phyloP scores from a whole-genome alignment of 106 monocot genomes.

The Narthecium ossifragum region DNA sequence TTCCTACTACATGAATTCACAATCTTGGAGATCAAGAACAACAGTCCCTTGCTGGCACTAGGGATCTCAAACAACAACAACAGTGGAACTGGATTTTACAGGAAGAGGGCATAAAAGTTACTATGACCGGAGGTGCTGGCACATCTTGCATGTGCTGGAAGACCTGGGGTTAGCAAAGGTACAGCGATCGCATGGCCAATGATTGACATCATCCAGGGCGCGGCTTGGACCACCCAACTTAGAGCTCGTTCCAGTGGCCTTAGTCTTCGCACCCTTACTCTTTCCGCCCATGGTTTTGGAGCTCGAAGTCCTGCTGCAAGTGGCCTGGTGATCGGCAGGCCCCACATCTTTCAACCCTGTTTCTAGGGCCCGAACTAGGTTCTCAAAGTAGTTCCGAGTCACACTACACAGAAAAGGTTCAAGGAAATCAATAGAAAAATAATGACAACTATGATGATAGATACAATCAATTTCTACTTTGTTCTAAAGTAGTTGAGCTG shows the following conservation, averaged over 20 bases:
- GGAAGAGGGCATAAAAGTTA: background rate
- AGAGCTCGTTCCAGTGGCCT: slow-evolving; percentile 18
- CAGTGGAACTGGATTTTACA: no score
- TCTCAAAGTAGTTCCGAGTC: slow-evolving; percentile 97
- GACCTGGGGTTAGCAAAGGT: slow-evolving; percentile 52
- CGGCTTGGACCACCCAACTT: slow-evolving; percentile 21
- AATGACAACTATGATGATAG: no score
- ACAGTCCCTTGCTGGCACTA: background rate
- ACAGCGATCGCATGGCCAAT: slow-evolving; percentile 61
- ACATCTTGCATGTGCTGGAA: slow-evolving; percentile 37
- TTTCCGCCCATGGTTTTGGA: slow-evolving; percentile 28
- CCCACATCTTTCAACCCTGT: slow-evolving; percentile 85
- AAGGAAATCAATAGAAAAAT: no score
- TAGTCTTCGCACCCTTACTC: slow-evolving; percentile 26
- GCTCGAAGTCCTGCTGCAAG: slow-evolving; percentile 47
- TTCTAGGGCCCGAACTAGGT: slow-evolving; percentile 84
- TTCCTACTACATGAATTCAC: no score
- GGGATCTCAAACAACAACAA: no score
- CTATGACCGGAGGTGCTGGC: slow-evolving; percentile 24
- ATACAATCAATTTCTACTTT: no score
- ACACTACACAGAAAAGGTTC: slow-evolving; percentile 61
- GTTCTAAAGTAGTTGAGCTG: no score
- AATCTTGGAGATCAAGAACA: no score
- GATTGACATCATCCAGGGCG: slow-evolving; percentile 24
- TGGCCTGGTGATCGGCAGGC: slow-evolving; percentile 41